Evolutionary conservation across 2,329 filamentous ascomycete genomes (phyloP).

Genomic region (Paracoccidioides lutzii): DNA sequence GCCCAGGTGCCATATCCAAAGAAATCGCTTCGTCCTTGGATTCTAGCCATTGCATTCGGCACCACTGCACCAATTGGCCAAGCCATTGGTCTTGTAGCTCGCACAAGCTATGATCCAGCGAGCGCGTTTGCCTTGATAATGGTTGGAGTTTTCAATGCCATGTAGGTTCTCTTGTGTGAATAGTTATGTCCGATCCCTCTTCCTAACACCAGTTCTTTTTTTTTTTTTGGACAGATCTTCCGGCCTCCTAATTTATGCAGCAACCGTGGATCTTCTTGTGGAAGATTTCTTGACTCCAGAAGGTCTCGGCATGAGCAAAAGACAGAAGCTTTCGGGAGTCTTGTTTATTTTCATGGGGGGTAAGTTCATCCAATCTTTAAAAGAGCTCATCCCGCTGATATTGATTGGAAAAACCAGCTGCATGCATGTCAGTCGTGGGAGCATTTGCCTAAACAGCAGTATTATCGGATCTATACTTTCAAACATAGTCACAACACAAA

Average conservation of each 20-base stretch:
- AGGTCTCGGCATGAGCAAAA: conserved; percentile 38
- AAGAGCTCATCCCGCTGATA: background rate
- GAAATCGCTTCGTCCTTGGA: conserved; percentile 46
- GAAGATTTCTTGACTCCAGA: conserved; percentile 54
- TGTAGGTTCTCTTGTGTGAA: conserved; percentile 31
- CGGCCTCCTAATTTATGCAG: conserved; percentile 49
- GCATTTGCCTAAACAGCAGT: conserved; percentile 30
- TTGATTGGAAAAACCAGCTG: conserved; percentile 20
- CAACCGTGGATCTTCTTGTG: conserved; percentile 50
- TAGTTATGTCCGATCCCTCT: background rate
- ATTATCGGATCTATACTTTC: too few species aligned
- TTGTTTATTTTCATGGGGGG: conserved; percentile 40
- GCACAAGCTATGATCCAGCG: conserved; percentile 48
- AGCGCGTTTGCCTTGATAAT: conserved; percentile 52
- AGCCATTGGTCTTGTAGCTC: conserved; percentile 47
- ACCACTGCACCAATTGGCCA: conserved; percentile 53
- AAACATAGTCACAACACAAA: background rate
- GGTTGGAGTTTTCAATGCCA: conserved; percentile 53
- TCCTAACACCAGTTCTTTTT: background rate
- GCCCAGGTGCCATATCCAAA: conserved; percentile 50
- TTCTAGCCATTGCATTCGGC: conserved; percentile 49
- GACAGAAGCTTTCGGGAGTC: conserved; percentile 43
- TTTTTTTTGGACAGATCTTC: conserved; percentile 34
- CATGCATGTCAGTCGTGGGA: conserved; percentile 37
- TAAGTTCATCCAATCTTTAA: conserved; percentile 19